A percentile compares a stretch with the other conserved stretches of the same genome.
phyloP scores from a whole-genome alignment of 768 basidiomycete species.

The Pleurotus citrinopileatus region DNA sequence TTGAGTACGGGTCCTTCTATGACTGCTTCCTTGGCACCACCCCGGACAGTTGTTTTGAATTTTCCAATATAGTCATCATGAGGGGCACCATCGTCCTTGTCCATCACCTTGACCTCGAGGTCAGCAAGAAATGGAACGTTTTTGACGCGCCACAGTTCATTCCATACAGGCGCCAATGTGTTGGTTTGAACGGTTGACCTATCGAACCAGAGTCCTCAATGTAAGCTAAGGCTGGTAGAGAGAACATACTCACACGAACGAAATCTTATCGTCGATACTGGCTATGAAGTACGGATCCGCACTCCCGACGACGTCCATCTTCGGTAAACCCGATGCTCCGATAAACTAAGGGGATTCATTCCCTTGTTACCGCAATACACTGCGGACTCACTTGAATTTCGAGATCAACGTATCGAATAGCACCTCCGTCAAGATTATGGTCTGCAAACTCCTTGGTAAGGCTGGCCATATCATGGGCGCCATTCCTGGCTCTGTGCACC shows the following conservation, averaged over 20 bases:
- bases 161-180: conserved; percentile 67
- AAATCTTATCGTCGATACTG: conserved; percentile 58
- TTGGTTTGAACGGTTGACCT: conserved; percentile 66
- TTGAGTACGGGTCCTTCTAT: conserved; percentile 53
- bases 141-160: conserved; percentile 70
- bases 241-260: conserved; percentile 53
- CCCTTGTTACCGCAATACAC: neutral
- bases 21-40: conserved; percentile 63
- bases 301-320: conserved; percentile 61
- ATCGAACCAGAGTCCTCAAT: neutral
- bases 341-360: conserved; percentile 47
- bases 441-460: conserved; percentile 3
- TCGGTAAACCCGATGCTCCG: conserved; percentile 65
- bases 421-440: neutral
- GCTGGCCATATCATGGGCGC: conserved; percentile 2
- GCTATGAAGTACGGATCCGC: conserved; percentile 76
- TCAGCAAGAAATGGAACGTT: conserved; percentile 67
- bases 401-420: conserved; percentile 6
- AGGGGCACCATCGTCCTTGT: conserved; percentile 60
- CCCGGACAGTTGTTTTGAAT: conserved; percentile 47
- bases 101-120: conserved; percentile 58
- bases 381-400: conserved; percentile 1
- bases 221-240: neutral
- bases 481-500: neutral
- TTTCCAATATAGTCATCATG: conserved; percentile 66